Conservation (phyloP, 192 early-diverging fungal species). For the Endogone sp. region DNA sequence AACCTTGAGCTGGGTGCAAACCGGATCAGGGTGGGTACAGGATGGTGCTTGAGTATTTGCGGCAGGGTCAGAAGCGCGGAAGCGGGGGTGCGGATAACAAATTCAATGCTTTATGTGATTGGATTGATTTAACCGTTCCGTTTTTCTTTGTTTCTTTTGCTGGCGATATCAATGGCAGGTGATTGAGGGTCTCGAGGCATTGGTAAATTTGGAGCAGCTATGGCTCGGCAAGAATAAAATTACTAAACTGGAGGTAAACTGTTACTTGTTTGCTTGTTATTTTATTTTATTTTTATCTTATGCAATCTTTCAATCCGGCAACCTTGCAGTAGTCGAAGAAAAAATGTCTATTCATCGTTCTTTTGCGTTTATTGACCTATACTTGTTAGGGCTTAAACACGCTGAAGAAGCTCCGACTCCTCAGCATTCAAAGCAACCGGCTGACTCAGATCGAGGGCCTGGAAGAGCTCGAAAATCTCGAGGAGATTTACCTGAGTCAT, state of each 20-base stretch:
- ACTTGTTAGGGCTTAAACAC: slow-evolving; percentile 62
- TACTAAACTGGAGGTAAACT: slow-evolving; percentile 60
- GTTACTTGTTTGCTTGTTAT: background rate
- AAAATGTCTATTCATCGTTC: too few species aligned
- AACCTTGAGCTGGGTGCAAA: slow-evolving; percentile 96
- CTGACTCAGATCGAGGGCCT: slow-evolving; percentile 73
- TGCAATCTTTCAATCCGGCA: too few species aligned
- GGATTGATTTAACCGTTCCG: background rate
- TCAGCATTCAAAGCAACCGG: slow-evolving; percentile 88
- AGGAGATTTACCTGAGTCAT: slow-evolving; percentile 92
- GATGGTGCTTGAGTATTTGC: too few species aligned
- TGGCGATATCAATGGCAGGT: slow-evolving; percentile 26
- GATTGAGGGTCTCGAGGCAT: slow-evolving; percentile 78
- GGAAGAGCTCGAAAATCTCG: slow-evolving; percentile 60
- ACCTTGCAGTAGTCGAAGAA: too few species aligned
- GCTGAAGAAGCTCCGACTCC: slow-evolving; percentile 60
- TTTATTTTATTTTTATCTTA: background rate
- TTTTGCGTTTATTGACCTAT: too few species aligned
- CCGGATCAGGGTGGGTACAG: slow-evolving; percentile 67
- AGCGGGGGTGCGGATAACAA: too few species aligned
- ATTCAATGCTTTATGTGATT: slow-evolving; percentile 2
- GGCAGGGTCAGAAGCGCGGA: too few species aligned
- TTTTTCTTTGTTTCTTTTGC: background rate
- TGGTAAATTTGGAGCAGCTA: slow-evolving; percentile 82
- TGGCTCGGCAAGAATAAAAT: slow-evolving; percentile 99